These are phyloP conservation scores for Aspergillus versicolor DNA, from an alignment of 2,329 filamentous ascomycete genomes.

Conservation along the genomic window DNA sequence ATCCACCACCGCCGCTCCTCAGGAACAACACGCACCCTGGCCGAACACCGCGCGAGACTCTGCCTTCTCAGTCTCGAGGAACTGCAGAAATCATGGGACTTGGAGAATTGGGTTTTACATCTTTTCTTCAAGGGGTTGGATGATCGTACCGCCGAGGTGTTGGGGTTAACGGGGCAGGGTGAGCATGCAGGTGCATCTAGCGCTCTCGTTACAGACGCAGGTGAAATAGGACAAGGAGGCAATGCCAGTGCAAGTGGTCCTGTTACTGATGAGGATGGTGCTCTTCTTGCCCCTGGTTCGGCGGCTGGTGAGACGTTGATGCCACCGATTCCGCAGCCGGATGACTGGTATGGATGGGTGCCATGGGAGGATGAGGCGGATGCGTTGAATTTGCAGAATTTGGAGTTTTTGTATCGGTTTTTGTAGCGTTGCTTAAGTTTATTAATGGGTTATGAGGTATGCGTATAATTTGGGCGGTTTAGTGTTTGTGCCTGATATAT, in stretches of 20 bases:
- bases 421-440: background rate
- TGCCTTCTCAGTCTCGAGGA: slow-evolving; percentile 50
- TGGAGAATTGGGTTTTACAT: slow-evolving; percentile 51
- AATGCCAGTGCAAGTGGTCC: background rate
- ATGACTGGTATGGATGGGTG: slow-evolving; percentile 15
- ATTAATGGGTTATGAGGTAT: no score
- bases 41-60: slow-evolving; percentile 50
- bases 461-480: no score
- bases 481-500: no score
- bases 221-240: no score
- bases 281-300: background rate
- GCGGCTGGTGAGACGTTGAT: background rate
- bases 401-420: slow-evolving; percentile 16
- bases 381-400: slow-evolving; percentile 13
- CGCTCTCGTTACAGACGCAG: no score
- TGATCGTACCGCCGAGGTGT: slow-evolving; percentile 42
- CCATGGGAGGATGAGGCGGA: slow-evolving; percentile 8
- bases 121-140: slow-evolving; percentile 52
- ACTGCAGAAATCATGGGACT: slow-evolving; percentile 51
- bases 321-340: background rate
- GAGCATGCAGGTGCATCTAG: background rate
- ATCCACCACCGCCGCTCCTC: slow-evolving; percentile 40
- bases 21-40: slow-evolving; percentile 44
- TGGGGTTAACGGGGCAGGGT: slow-evolving; percentile 24
- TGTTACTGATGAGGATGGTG: background rate